Conservation (phyloP, 1,139 yeast species). For the Debaryomyces singareniensis region DNA sequence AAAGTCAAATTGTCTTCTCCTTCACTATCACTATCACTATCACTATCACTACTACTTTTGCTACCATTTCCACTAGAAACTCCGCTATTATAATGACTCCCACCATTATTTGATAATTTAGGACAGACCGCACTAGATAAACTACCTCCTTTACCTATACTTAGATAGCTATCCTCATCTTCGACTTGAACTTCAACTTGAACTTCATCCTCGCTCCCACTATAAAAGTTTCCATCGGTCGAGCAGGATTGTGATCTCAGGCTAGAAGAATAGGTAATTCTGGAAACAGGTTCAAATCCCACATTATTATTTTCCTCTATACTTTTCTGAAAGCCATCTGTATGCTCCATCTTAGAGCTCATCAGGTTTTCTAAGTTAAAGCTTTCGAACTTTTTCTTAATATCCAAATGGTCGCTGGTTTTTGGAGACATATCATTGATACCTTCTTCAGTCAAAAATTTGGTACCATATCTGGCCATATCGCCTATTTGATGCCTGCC, state of each 20-base stretch:
- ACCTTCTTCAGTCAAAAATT: background rate
- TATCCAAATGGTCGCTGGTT: slow-evolving; percentile 6
- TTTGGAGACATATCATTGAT: background rate
- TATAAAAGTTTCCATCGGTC: background rate
- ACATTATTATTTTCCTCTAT: slow-evolving; percentile 5
- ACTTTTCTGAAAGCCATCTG: slow-evolving; percentile 2
- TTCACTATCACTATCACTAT: slow-evolving; percentile 29
- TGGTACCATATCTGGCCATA: background rate
- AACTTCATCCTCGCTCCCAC: background rate
- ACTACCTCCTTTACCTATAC: background rate
- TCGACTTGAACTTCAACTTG: background rate
- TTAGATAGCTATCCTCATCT: background rate
- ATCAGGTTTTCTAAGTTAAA: slow-evolving; percentile 35
- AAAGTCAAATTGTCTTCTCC: slow-evolving; percentile 48
- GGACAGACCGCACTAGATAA: background rate
- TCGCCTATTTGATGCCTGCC: slow-evolving; percentile 19
- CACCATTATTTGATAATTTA: too few relatives aligned
- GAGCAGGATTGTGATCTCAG: slow-evolving; percentile 5
- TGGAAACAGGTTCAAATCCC: background rate
- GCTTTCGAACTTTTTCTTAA: slow-evolving; percentile 29
- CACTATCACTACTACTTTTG: slow-evolving; percentile 6
- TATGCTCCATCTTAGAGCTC: slow-evolving; percentile 14
- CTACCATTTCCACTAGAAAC: background rate
- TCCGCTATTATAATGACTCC: too few relatives aligned
- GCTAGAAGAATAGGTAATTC: background rate